Evolutionary conservation across 2,329 filamentous ascomycete species (phyloP), one percentile per base, ranked within the genome.

Genomic region (Fusarium palustre): DNA sequence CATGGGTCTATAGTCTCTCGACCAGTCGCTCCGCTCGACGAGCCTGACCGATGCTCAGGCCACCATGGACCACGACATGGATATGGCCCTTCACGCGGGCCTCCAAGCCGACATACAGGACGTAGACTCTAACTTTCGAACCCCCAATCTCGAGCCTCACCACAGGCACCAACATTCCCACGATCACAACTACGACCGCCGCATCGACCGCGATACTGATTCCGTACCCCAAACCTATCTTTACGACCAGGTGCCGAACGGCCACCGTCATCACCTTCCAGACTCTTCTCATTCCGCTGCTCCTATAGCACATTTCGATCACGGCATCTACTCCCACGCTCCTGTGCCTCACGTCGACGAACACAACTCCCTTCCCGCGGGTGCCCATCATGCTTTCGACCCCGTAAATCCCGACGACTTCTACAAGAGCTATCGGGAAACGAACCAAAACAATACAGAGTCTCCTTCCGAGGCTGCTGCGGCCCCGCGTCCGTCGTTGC

Each of bases 391-490:
- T 81, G 78, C 77, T 69, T 76, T 79, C 76, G 79, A 79, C 72
- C 66, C 81, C 73, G 75, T 83, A 78, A 82, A 86, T 72, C 84
- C 85, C 71, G 85, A 86, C 82, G 81, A 85, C 76, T 87, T 86
- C 77, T 87, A 87, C 78, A 83, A 82, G 71, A 82, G 80, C 76
- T 85, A 84, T 74, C 80, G 79, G 72, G 78, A 77, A 73, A 74
- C 77, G 55, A 78, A 80, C 64, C 77, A 76, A 72, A 70, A 71
- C 69, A 76, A 78, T 52, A 74, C 71, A 73, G 80, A 82, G 71
- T 61, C 70, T 55, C 66, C 76, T 48, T 74, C 77, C 66, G 81
- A 80, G 76, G 75, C 79, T 43, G 75, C 81, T 59, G 79, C 81
- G 58, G 80, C 81, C 76, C 79, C 80, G 66, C 81, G 80, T 62